Evolutionary conservation across 352 stramenopile genomes (phyloP).

Genomic region (Pythium monospermum): DNA sequence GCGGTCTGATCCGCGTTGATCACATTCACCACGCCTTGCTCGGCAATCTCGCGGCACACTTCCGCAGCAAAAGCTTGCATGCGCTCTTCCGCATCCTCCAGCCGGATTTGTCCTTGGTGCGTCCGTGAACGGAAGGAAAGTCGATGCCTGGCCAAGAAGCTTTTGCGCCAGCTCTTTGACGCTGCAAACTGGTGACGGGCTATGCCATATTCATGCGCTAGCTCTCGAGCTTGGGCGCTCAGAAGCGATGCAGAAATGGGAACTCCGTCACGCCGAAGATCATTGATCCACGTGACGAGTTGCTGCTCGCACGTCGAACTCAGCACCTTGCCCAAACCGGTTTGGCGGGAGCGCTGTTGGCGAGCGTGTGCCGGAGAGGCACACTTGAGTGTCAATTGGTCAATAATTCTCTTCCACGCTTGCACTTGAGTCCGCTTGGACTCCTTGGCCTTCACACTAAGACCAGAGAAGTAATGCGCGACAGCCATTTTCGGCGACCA

Average conservation of each 20-base stretch:
- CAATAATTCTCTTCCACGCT: no score
- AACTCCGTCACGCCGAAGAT: background rate
- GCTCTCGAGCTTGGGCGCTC: background rate
- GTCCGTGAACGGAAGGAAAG: constrained; percentile 20
- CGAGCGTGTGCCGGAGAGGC: no score
- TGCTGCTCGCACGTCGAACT: background rate
- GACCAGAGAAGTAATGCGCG: no score
- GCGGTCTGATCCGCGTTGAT: constrained; percentile 25
- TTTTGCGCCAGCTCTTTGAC: background rate
- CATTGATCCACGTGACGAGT: background rate
- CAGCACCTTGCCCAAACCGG: background rate
- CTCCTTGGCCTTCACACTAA: no score
- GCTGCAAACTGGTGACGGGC: background rate
- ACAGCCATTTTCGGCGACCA: no score
- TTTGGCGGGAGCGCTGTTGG: background rate
- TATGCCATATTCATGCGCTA: background rate
- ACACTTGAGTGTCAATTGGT: no score
- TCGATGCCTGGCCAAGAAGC: background rate
- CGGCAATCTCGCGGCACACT: background rate
- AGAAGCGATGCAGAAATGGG: background rate
- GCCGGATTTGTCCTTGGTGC: constrained; percentile 13
- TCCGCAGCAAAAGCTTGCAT: constrained; percentile 6
- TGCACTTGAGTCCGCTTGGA: no score
- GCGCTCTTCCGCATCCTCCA: background rate
- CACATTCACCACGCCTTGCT: constrained; percentile 12